Conservation (phyloP, 139 green algal genomes). For the Coelastrella sp. region DNA sequence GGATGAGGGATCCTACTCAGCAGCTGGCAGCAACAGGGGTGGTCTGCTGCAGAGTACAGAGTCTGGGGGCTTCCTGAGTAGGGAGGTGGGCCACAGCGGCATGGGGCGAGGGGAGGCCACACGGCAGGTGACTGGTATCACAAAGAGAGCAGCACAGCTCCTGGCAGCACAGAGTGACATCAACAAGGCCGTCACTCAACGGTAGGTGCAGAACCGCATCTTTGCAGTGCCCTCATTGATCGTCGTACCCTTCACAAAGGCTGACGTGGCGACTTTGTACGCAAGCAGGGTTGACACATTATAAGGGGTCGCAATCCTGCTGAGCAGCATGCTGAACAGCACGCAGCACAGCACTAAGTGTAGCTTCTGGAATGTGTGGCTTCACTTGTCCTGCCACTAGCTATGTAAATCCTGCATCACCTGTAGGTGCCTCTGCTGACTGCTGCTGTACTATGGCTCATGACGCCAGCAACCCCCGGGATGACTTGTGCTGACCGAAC, state of each 20-base stretch:
- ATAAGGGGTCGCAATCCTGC: too few species aligned
- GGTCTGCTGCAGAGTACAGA: slow-evolving; percentile 7
- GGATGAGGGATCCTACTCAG: slow-evolving; percentile 21
- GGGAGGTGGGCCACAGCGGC: neutral
- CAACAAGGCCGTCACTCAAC: slow-evolving; percentile 57
- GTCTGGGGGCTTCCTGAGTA: neutral
- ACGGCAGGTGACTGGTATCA: slow-evolving; percentile 53
- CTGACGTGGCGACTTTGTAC: too few species aligned
- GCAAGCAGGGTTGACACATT: too few species aligned
- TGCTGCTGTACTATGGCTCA: neutral
- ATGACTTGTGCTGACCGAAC: too few species aligned
- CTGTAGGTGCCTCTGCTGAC: too few species aligned
- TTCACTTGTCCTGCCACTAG: too few species aligned
- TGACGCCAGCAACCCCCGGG: too few species aligned
- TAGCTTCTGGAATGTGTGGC: too few species aligned
- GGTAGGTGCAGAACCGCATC: slow-evolving; percentile 21
- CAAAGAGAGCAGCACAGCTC: slow-evolving; percentile 62
- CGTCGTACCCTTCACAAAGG: neutral
- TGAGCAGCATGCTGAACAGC: too few species aligned
- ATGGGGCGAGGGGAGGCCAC: slow-evolving; percentile 43
- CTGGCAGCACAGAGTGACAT: slow-evolving; percentile 73
- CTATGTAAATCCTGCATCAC: too few species aligned
- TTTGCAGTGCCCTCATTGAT: neutral
- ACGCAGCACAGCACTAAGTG: too few species aligned
- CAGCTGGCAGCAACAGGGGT: neutral